Base-by-base conservation (phyloP, 2,329 filamentous ascomycete genomes). In the Phyllosticta citrichinensis region DNA sequence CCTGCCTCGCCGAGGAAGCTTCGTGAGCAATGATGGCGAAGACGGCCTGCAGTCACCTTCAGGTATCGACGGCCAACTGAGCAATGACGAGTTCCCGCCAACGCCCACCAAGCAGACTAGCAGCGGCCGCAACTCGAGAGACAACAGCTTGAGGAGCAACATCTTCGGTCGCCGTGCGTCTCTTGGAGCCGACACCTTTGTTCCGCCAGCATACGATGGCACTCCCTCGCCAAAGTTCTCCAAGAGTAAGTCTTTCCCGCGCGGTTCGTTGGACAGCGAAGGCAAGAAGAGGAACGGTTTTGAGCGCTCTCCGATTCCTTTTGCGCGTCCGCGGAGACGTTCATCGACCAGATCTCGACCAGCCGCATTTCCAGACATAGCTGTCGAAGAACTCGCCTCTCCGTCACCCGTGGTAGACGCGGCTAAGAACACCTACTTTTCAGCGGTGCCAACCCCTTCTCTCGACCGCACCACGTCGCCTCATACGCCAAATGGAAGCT, bases 71-170 rank as follows among this genome's bases (percentile, higher is more conserved):
- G 81, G 79, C 65, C 83, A 86, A 66, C 73, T 76, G 5, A 79
- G 81, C 58, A 78, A 76, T 19, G 89, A 92, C 50, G 91, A 96
- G 56, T 79, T 93, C 62, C 92, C 93, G n/a, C 92, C 93, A 0
- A 99, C 94, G 1, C 94, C 94, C 0, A 97, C 94, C 0, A 97
- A 96, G 74, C 84, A 84, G 65, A 74, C 72, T 47, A 68, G 76
- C 74, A 67, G 81, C 25, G 69, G 71, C 58, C 71, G 76, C 58
- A 74, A 75, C 52, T 79, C 77, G 24, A 80, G 79, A 68, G 76
- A 79, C 62, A 80, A 77, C 70, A 80, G 78, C 66, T 64, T 81
- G 63, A 72, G 78, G 60, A 79, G 79, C 66, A 79, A 76, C 66
- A 72, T 80, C 12, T 80, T 81, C 64, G 76, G 75, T 33, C 74